These are phyloP conservation scores for Torulaspora franciscae DNA, from an alignment of 805 yeast species.

Conservation along the genomic window DNA sequence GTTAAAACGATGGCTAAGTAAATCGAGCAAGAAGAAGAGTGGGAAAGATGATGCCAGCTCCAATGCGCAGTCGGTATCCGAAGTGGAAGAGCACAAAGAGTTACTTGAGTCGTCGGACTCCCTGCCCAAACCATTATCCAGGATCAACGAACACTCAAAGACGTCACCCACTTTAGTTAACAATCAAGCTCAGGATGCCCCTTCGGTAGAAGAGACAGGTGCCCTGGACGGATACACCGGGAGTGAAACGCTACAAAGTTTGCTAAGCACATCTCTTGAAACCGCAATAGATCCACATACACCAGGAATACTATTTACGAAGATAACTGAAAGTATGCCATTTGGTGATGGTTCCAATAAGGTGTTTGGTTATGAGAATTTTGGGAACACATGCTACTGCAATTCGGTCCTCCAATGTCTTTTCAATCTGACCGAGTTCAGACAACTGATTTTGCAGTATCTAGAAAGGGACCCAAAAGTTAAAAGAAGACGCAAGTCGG, in stretches of 20 bases:
- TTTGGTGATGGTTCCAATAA: conserved; percentile 67
- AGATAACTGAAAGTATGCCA: conserved; percentile 34
- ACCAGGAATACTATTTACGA: conserved; percentile 9
- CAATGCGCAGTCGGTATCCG: neutral
- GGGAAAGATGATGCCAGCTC: neutral
- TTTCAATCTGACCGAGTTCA: conserved; percentile 66
- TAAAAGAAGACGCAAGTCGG: conserved; percentile 38
- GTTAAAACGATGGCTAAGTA: conserved; percentile 24
- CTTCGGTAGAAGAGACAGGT: neutral
- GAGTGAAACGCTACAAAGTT: conserved; percentile 10
- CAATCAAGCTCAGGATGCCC: conserved; percentile 3
- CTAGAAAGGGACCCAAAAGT: conserved; percentile 38
- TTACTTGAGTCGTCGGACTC: conserved; percentile 2
- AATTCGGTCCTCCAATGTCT: conserved; percentile 88
- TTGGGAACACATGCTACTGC: conserved; percentile 91
- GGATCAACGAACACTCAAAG: conserved; percentile 3
- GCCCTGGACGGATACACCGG: conserved; percentile 7
- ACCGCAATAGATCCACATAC: conserved; percentile 9
- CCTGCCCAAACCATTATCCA: conserved; percentile 9
- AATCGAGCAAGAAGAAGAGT: conserved; percentile 10
- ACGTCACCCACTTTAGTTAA: conserved; percentile 3
- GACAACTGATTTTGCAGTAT: conserved; percentile 48
- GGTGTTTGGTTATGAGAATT: conserved; percentile 76
- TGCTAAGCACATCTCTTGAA: conserved; percentile 13
- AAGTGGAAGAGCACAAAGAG: neutral